phyloP scores from a whole-genome alignment of 2,329 filamentous ascomycete genomes.

The Arthrobotrys megalospora region DNA sequence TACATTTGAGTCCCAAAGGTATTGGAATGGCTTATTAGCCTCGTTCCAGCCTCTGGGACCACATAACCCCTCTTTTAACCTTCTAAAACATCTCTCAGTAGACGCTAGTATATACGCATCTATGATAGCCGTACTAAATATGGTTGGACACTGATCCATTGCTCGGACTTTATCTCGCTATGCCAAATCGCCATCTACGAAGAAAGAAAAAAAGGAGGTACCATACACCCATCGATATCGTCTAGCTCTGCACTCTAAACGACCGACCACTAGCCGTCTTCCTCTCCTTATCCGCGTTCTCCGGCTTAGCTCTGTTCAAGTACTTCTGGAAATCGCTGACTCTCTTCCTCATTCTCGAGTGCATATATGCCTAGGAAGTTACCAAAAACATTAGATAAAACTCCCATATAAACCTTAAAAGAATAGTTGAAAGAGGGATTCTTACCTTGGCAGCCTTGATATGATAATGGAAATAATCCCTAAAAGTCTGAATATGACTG shows the following conservation, averaged over 20 bases:
- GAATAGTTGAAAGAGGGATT: not conserved
- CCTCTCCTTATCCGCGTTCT: slow-evolving; percentile 89
- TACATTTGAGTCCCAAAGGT: not conserved
- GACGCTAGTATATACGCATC: too few species aligned
- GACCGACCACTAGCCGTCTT: slow-evolving; percentile 98
- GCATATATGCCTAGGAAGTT: slow-evolving; percentile 84
- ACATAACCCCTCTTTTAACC: not conserved
- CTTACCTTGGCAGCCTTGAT: slow-evolving; percentile 95
- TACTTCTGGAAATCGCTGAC: slow-evolving; percentile 99
- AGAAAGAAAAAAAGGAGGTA: not conserved
- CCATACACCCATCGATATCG: not conserved
- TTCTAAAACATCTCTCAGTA: not conserved
- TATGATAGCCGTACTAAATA: not conserved
- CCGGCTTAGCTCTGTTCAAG: slow-evolving; percentile 92
- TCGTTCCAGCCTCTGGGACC: not conserved
- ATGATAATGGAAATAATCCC: slow-evolving; percentile 99
- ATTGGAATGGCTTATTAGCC: not conserved
- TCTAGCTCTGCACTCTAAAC: slow-evolving; percentile 71
- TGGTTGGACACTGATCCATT: slow-evolving; percentile 6
- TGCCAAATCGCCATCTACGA: slow-evolving; percentile 3
- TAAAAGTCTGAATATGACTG: slow-evolving; percentile 99
- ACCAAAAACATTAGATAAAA: not conserved
- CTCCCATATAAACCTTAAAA: not conserved
- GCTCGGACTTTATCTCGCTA: slow-evolving; percentile 14
- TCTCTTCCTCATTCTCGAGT: slow-evolving; percentile 96